A percentile compares a stretch with the other conserved stretches of the same genome.
These are phyloP conservation scores for Phaeosphaeriaceae sp. DNA, from an alignment of 2,329 filamentous ascomycete genomes.

Conservation along the genomic window DNA sequence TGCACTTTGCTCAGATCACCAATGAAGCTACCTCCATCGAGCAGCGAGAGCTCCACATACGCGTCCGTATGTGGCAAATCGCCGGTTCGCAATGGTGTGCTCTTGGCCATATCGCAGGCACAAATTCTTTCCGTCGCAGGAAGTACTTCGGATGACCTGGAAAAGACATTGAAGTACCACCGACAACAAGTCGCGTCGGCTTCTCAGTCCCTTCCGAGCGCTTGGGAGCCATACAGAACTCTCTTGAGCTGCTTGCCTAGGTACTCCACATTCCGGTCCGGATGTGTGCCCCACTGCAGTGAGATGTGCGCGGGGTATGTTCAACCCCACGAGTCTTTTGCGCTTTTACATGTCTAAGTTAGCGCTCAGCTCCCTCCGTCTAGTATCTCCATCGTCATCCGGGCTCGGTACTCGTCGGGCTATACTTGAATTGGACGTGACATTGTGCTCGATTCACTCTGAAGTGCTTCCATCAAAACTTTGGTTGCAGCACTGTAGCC, in stretches of 20 bases:
- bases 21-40: constrained; percentile 45
- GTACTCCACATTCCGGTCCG: constrained; percentile 5
- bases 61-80: constrained; percentile 23
- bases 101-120: neutral
- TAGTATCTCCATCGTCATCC: neutral
- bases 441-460: neutral
- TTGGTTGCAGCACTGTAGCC: neutral
- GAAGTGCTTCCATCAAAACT: neutral
- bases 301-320: neutral
- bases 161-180: neutral
- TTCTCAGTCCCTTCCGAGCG: neutral
- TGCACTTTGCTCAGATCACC: constrained; percentile 36
- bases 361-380: neutral
- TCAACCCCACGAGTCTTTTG: neutral
- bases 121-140: neutral
- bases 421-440: neutral
- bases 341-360: neutral
- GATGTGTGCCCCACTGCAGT: constrained; percentile 8
- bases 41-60: constrained; percentile 32
- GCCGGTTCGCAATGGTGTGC: neutral
- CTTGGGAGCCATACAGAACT: neutral
- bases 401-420: neutral
- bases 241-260: neutral
- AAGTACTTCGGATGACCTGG: neutral
- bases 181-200: neutral